A percentile compares a stretch with the other conserved stretches of the same genome.
Evolutionary conservation across 345 rosid genomes (phyloP).

Genomic region (Populus ilicifolia): DNA sequence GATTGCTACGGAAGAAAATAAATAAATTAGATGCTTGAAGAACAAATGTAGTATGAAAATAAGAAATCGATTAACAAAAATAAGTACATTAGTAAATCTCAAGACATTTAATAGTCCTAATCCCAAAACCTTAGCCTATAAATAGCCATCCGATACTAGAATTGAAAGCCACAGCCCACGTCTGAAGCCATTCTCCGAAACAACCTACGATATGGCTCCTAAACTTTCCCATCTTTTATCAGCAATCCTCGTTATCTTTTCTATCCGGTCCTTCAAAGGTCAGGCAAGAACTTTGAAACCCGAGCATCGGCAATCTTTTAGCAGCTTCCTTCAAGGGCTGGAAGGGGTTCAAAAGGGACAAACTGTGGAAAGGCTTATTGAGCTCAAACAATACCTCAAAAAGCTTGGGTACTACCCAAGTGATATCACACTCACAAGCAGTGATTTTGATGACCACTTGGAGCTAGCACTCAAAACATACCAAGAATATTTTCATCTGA

Average conservation of each 20-base stretch:
- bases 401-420: constrained; percentile 11
- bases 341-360: constrained; percentile 14
- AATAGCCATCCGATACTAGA: neutral
- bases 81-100: no score
- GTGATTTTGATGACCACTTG: neutral
- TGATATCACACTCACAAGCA: neutral
- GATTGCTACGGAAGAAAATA: no score
- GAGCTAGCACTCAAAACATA: neutral
- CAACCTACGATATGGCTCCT: neutral
- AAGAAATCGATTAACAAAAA: no score
- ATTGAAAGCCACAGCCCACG: neutral
- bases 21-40: no score
- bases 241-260: neutral
- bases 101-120: neutral
- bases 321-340: neutral
- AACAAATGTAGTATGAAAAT: no score
- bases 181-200: neutral
- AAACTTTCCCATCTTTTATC: neutral
- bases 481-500: neutral
- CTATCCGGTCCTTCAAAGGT: neutral
- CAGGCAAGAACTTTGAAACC: neutral
- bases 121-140: neutral
- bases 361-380: neutral
- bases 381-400: constrained; percentile 9
- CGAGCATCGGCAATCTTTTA: neutral